Percentiles rank a stretch among this genome's conserved stretches.
Conservation (phyloP, 176 grass and related monocot species). For the Triticum timopheevii region DNA sequence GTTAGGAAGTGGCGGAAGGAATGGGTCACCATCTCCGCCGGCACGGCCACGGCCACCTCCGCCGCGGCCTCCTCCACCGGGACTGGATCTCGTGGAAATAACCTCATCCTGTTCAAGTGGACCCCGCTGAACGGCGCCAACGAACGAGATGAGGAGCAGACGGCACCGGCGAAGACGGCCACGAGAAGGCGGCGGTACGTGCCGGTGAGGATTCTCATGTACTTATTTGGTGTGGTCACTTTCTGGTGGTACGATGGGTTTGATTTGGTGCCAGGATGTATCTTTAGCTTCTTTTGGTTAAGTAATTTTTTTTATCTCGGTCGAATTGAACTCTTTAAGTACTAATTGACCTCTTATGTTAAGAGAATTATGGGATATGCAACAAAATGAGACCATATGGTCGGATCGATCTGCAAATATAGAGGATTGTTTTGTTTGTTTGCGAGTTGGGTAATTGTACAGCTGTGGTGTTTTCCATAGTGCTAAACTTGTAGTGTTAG, state of each 20-base stretch:
- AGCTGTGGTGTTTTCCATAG: not conserved
- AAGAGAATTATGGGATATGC: not conserved
- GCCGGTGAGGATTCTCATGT: slow-evolving; percentile 50
- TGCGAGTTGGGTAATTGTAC: not conserved
- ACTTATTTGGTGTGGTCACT: slow-evolving; percentile 2
- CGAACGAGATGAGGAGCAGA: slow-evolving; percentile 3
- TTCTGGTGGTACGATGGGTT: not conserved
- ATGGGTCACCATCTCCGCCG: slow-evolving; percentile 53
- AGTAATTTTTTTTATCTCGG: slow-evolving; percentile 6
- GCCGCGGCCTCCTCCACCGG: not conserved
- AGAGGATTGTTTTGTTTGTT: not conserved
- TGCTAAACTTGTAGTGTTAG: not conserved
- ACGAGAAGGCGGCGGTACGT: slow-evolving; percentile 43
- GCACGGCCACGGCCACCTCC: slow-evolving; percentile 5
- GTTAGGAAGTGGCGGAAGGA: slow-evolving; percentile 79
- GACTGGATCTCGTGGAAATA: slow-evolving; percentile 36
- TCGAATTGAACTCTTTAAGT: not conserved
- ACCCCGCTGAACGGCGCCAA: slow-evolving; percentile 41
- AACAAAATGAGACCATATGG: not conserved
- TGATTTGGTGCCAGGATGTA: not conserved
- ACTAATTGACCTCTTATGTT: not conserved
- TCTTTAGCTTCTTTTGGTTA: slow-evolving; percentile 11
- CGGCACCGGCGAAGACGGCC: not conserved
- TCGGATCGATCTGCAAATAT: not conserved
- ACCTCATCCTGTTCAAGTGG: slow-evolving; percentile 67